Conservation (phyloP, 2,329 filamentous ascomycete genomes). For the Daldinia sp. region DNA sequence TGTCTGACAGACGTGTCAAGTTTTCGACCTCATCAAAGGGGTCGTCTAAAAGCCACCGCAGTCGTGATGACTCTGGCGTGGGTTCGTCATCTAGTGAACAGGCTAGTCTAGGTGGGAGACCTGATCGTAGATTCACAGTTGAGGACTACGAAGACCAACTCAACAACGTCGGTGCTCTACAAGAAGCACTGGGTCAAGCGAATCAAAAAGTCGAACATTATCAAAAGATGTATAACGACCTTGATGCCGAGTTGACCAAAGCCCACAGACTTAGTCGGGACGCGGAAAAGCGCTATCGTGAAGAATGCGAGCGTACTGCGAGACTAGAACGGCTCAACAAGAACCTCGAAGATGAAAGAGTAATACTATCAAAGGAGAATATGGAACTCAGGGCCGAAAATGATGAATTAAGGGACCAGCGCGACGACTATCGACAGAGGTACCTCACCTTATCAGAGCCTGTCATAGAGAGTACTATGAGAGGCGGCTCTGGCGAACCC, state of each 20-base stretch:
- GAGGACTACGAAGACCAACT: slow-evolving; percentile 42
- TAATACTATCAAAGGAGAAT: slow-evolving; percentile 18
- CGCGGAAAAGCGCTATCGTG: slow-evolving; percentile 32
- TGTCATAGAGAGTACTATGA: slow-evolving; percentile 32
- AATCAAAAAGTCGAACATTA: slow-evolving; percentile 40
- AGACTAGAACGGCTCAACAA: slow-evolving; percentile 36
- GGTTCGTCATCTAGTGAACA: slow-evolving; percentile 51
- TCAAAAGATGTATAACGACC: slow-evolving; percentile 31
- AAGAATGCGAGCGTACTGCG: slow-evolving; percentile 35
- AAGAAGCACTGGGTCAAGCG: slow-evolving; percentile 42
- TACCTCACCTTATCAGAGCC: slow-evolving; percentile 22
- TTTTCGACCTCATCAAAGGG: slow-evolving; percentile 40
- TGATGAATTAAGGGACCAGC: slow-evolving; percentile 23
- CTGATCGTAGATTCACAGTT: slow-evolving; percentile 48
- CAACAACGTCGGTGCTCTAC: slow-evolving; percentile 39
- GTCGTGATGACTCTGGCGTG: slow-evolving; percentile 48
- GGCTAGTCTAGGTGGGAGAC: slow-evolving; percentile 47
- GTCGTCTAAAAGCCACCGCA: slow-evolving; percentile 35
- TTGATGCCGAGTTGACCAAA: slow-evolving; percentile 32
- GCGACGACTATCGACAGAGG: slow-evolving; percentile 24
- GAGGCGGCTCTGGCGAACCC: slow-evolving; percentile 39
- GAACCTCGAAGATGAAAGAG: slow-evolving; percentile 24
- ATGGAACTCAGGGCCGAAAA: slow-evolving; percentile 22
- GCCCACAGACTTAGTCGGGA: slow-evolving; percentile 36
- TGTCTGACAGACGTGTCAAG: slow-evolving; percentile 47